A percentile compares a stretch with the other conserved stretches of the same genome.
phyloP scores from a whole-genome alignment of 2,329 filamentous ascomycete genomes.

The Monascus ruber region DNA sequence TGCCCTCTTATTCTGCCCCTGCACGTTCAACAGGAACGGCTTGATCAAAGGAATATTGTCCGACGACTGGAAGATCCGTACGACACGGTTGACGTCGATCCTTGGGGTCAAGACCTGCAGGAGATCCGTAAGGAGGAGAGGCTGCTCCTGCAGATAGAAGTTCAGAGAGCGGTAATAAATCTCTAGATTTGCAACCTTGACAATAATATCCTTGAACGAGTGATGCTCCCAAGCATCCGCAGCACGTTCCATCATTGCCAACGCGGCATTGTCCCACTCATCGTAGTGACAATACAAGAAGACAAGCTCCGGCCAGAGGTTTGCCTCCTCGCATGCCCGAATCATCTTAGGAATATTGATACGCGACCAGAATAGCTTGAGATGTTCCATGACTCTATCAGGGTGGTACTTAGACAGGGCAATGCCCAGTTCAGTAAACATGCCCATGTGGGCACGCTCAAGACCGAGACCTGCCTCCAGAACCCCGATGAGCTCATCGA shows the following conservation, averaged over 20 bases:
- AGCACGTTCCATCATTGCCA: constrained; percentile 95
- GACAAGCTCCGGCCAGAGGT: constrained; percentile 93
- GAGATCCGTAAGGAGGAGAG: constrained; percentile 87
- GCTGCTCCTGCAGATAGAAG: constrained; percentile 96
- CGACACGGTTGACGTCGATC: constrained; percentile 97
- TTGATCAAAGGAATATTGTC: constrained; percentile 98
- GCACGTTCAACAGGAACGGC: constrained; percentile 93
- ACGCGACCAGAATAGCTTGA: constrained; percentile 95
- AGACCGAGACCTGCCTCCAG: constrained; percentile 91
- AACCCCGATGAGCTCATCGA: constrained; percentile 90
- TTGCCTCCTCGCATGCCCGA: constrained; percentile 80
- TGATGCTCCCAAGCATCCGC: constrained; percentile 99
- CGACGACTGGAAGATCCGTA: constrained; percentile 96
- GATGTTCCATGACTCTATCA: constrained; percentile 93
- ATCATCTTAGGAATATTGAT: constrained; percentile 99
- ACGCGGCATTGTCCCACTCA: constrained; percentile 91
- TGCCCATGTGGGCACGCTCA: constrained; percentile 87
- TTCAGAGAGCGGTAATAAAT: constrained; percentile 97
- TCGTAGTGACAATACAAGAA: constrained; percentile 99
- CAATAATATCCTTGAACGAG: constrained; percentile 96
- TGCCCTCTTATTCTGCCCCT: constrained; percentile 92
- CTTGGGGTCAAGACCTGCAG: constrained; percentile 83
- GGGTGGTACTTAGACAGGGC: constrained; percentile 90
- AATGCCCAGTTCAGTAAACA: constrained; percentile 90
- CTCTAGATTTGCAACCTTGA: constrained; percentile 96